Evolutionary conservation across 2,329 filamentous ascomycete genomes (phyloP).

Genomic region (Penicillium corylophilum): DNA sequence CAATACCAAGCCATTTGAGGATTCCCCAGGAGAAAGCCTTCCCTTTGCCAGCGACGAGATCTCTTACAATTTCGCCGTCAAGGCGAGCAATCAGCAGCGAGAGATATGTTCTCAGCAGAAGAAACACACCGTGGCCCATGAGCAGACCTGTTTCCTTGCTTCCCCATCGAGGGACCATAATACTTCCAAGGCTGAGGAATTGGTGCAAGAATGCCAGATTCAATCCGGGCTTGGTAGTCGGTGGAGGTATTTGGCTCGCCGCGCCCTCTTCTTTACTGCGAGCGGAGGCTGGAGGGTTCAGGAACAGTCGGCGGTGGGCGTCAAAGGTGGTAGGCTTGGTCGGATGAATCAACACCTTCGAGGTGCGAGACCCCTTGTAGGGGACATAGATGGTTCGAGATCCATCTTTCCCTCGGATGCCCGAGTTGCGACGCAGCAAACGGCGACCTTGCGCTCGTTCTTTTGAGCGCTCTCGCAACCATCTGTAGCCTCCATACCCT

Average conservation of each 20-base stretch:
- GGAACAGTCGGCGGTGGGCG: constrained; percentile 87
- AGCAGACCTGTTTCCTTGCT: constrained; percentile 94
- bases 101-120: constrained; percentile 89
- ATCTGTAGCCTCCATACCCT: constrained; percentile 74
- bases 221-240: constrained; percentile 87
- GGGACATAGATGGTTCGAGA: constrained; percentile 93
- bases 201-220: constrained; percentile 97
- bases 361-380: constrained; percentile 71
- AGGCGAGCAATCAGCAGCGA: constrained; percentile 89
- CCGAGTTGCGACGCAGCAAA: constrained; percentile 86
- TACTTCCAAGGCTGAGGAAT: constrained; percentile 91
- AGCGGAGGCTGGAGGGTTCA: constrained; percentile 83
- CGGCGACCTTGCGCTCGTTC: constrained; percentile 81
- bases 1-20: constrained; percentile 91
- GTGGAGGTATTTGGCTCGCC: constrained; percentile 68
- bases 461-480: constrained; percentile 69
- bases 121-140: constrained; percentile 81
- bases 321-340: constrained; percentile 95
- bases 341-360: constrained; percentile 85
- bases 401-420: constrained; percentile 89
- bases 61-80: constrained; percentile 93
- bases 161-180: constrained; percentile 93
- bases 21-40: constrained; percentile 86
- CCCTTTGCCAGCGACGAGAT: constrained; percentile 92
- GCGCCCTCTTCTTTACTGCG: constrained; percentile 67